Percentiles rank a stretch among this genome's conserved stretches.
phyloP scores from a whole-genome alignment of 2,329 filamentous ascomycete genomes.

The Hypoxylon sp. region DNA sequence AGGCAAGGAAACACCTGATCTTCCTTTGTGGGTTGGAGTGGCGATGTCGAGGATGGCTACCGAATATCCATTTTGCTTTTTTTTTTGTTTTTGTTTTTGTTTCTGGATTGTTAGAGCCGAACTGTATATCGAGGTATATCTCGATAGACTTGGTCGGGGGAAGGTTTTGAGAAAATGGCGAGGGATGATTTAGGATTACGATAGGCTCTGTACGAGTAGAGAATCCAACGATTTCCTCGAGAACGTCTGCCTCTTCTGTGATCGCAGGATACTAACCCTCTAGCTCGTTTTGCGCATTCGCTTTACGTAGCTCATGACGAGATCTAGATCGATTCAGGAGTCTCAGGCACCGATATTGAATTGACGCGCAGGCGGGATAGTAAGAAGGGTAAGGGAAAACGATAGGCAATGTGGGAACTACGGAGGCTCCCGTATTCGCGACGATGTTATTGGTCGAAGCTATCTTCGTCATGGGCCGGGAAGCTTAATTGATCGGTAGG shows the following conservation, averaged over 20 bases:
- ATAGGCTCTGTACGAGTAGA: background rate
- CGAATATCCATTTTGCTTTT: too few relatives aligned
- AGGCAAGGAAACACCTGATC: too few relatives aligned
- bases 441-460: slow-evolving; percentile 30
- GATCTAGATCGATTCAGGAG: slow-evolving; percentile 17
- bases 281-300: slow-evolving; percentile 15
- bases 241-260: slow-evolving; percentile 30
- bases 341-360: slow-evolving; percentile 46
- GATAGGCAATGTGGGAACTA: slow-evolving; percentile 1
- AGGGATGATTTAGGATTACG: background rate
- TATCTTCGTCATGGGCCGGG: slow-evolving; percentile 11
- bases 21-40: background rate
- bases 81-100: too few relatives aligned
- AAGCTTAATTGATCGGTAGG: slow-evolving; percentile 37
- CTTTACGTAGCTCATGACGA: slow-evolving; percentile 33
- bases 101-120: background rate
- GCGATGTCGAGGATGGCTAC: background rate
- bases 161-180: background rate
- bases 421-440: slow-evolving; percentile 38
- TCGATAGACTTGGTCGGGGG: background rate
- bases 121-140: background rate
- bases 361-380: slow-evolving; percentile 28
- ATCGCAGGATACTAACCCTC: background rate
- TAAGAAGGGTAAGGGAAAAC: slow-evolving; percentile 2
- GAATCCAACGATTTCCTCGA: slow-evolving; percentile 15